phyloP scores from a whole-genome alignment of 2,329 filamentous ascomycete species.

The Aspergillus sp. region DNA sequence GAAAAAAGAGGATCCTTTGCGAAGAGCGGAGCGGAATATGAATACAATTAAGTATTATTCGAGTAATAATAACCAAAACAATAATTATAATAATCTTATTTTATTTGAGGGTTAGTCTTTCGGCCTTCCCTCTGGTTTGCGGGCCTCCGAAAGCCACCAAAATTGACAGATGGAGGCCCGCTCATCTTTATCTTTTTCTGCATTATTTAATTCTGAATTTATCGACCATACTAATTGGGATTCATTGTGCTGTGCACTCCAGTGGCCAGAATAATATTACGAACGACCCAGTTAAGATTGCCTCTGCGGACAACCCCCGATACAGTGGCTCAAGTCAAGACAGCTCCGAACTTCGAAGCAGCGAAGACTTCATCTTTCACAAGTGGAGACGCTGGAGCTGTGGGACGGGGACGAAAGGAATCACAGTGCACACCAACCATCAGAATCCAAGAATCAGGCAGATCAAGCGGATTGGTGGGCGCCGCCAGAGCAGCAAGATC shows the following conservation, averaged over 20 bases:
- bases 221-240: neutral
- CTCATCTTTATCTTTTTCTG: constrained; percentile 11
- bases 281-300: neutral
- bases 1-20: neutral
- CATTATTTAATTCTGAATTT: neutral
- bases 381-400: neutral
- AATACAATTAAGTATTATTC: too few relatives aligned
- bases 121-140: constrained; percentile 5
- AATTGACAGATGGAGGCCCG: constrained; percentile 28
- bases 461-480: neutral
- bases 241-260: too few relatives aligned
- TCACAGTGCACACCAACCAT: neutral
- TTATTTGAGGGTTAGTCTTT: neutral
- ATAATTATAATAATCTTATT: neutral
- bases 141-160: constrained; percentile 19
- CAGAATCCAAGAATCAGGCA: neutral
- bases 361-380: neutral
- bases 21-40: neutral
- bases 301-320: neutral
- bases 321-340: neutral
- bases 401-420: neutral
- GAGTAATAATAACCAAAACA: too few relatives aligned
- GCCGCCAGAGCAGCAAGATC: neutral
- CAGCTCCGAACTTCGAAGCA: neutral
- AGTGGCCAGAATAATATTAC: too few relatives aligned